These are phyloP conservation scores for Golubevia sp. DNA, from an alignment of 1,284 basidiomycete species.

Conservation along the genomic window DNA sequence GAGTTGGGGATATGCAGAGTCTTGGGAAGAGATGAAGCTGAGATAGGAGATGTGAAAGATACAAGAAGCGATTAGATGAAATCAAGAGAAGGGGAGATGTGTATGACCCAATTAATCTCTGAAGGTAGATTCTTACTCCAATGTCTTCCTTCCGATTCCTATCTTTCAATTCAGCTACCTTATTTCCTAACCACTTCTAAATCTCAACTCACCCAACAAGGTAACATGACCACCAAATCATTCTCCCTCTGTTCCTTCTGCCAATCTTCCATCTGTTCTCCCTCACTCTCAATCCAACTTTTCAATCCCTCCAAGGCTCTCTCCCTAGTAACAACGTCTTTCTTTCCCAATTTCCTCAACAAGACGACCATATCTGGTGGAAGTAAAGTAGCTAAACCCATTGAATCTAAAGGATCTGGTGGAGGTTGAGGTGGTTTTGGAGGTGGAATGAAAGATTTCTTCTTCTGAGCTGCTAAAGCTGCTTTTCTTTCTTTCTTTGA, in stretches of 20 bases:
- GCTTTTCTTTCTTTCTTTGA: slow-evolving; percentile 45
- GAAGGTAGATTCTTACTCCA: too few species aligned
- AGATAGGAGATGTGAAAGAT: too few species aligned
- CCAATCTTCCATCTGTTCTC: slow-evolving; percentile 72
- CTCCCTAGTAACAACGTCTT: slow-evolving; percentile 83
- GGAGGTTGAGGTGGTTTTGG: slow-evolving; percentile 80
- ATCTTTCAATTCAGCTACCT: too few species aligned
- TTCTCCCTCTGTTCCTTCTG: slow-evolving; percentile 74
- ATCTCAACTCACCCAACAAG: slow-evolving; percentile 39
- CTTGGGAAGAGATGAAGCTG: slow-evolving; percentile 51
- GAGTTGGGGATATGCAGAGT: slow-evolving; percentile 47
- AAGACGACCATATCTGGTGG: slow-evolving; percentile 79
- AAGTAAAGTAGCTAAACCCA: slow-evolving; percentile 70
- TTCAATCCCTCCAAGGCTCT: slow-evolving; percentile 85
- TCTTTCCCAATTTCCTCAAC: slow-evolving; percentile 82
- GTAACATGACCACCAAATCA: slow-evolving; percentile 70
- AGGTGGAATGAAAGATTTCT: slow-evolving; percentile 82
- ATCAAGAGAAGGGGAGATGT: too few species aligned
- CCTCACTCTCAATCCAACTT: slow-evolving; percentile 71
- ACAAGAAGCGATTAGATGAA: too few species aligned
- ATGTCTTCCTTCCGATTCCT: too few species aligned
- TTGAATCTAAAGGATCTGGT: slow-evolving; percentile 87
- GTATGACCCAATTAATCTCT: too few species aligned
- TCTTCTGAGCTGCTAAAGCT: slow-evolving; percentile 61
- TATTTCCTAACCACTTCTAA: too few species aligned